phyloP scores from a whole-genome alignment of 2,329 filamentous ascomycete species.

The Trichoderma afroharzianum region DNA sequence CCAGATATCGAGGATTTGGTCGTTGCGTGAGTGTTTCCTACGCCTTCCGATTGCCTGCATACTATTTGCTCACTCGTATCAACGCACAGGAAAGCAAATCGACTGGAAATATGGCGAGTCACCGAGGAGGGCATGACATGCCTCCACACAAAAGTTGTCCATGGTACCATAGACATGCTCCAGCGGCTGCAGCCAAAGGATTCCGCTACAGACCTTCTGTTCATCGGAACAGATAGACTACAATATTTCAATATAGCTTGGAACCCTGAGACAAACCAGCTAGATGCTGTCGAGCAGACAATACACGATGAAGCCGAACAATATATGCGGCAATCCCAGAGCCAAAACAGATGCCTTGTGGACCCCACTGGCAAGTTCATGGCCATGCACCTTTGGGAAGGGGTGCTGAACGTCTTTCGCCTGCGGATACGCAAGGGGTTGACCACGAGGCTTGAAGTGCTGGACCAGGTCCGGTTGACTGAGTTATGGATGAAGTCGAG shows the following conservation, averaged over 20 bases:
- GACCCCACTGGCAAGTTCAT: slow-evolving; percentile 69
- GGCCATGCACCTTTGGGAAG: slow-evolving; percentile 59
- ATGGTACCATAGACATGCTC: slow-evolving; percentile 83
- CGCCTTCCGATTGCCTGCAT: background rate
- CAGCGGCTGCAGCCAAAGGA: slow-evolving; percentile 74
- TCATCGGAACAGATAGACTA: slow-evolving; percentile 85
- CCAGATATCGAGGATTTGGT: slow-evolving; percentile 77
- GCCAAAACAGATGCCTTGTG: slow-evolving; percentile 76
- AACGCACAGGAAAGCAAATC: slow-evolving; percentile 68
- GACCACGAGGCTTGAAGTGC: slow-evolving; percentile 42
- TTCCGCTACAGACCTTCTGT: slow-evolving; percentile 75
- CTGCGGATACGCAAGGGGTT: slow-evolving; percentile 45
- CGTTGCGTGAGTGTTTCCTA: slow-evolving; percentile 64
- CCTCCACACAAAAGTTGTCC: slow-evolving; percentile 66
- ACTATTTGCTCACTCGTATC: background rate
- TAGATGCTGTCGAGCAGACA: slow-evolving; percentile 50
- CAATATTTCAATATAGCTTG: slow-evolving; percentile 89
- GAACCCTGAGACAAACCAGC: slow-evolving; percentile 55
- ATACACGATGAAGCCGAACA: slow-evolving; percentile 55
- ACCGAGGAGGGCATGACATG: slow-evolving; percentile 62
- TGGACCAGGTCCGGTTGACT: slow-evolving; percentile 54
- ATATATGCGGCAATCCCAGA: slow-evolving; percentile 72
- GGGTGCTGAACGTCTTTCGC: slow-evolving; percentile 53
- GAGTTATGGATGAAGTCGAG: slow-evolving; percentile 59
- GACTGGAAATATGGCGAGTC: slow-evolving; percentile 77